Evolutionary conservation across 495 filamentous ascomycete genomes (phyloP), one percentile per base, ranked within the genome.

Genomic region (Aspergillus bridgeri): DNA sequence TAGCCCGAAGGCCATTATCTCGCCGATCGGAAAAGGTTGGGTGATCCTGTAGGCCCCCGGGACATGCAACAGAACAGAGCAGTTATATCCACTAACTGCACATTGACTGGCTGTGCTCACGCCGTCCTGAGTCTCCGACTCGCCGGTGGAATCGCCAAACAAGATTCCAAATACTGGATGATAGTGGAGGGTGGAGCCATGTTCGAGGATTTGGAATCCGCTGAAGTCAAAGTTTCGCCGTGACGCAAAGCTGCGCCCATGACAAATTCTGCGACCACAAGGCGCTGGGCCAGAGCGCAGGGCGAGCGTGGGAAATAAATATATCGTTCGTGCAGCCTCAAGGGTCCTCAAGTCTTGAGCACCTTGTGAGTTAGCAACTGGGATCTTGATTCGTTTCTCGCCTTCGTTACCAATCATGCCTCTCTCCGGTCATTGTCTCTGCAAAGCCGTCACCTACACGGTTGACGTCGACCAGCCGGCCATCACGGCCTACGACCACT

Each of bases 351-450:
- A 51, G 50, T 46, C 24, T 5, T 59, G 62, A 72, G 71, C 58
- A 74, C 71, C 71, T 72, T 72, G 71, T 50, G 61, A 62, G 67
- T 62, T 57, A 63, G 6, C 42, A 24, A n/a, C 48, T 15, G 6
- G 48, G 21, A 21, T 50, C 23, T 13, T n/a, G n/a, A n/a, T n/a
- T n/a, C n/a, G n/a, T n/a, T 24, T n/a, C 29, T 18, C 48, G 5
- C 48, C 22, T 7, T 11, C 21, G 21, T 20, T 47, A 20, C 44
- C 44, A 75, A 84, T 57, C 56, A 88, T 88, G 85, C 72, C 75
- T 81, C 72, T 88, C 60, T 75, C 82, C 48, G 85, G 85, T 63
- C 85, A 88, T 79, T 88, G 85, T 69, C 84, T 88, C 54, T 88
- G 85, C 78, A 83, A 83, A 62, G 79, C 81, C 60, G 84, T 87